phyloP scores from a whole-genome alignment of 2,329 filamentous ascomycete species.

The Aspergillus sp. region DNA sequence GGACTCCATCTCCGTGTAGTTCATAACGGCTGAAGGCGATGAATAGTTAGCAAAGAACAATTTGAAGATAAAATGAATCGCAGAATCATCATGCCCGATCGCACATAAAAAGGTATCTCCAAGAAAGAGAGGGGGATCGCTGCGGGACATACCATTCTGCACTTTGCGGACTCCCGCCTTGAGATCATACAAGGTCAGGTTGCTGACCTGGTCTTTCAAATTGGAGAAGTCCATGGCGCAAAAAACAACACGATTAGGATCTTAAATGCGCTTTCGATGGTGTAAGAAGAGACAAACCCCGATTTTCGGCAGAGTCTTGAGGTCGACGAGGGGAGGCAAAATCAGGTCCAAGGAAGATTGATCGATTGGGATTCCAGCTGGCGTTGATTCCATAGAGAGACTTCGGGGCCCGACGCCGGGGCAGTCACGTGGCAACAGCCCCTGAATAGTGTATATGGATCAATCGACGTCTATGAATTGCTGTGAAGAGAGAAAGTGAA shows the following conservation, averaged over 20 bases:
- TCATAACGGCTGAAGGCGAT: slow-evolving; percentile 74
- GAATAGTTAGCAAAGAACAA: slow-evolving; percentile 13
- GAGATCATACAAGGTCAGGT: slow-evolving; percentile 89
- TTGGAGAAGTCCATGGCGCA: slow-evolving; percentile 75
- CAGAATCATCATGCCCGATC: neutral
- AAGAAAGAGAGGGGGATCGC: neutral
- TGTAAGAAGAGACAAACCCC: slow-evolving; percentile 1
- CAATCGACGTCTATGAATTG: neutral
- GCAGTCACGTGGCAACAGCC: slow-evolving; percentile 3
- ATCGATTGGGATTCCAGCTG: neutral
- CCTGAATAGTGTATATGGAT: neutral
- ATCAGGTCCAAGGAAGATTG: no score
- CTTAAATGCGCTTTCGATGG: neutral
- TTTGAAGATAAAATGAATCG: neutral
- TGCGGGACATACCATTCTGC: slow-evolving; percentile 76
- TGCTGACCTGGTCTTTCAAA: slow-evolving; percentile 81
- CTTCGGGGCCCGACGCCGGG: neutral
- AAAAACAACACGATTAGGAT: neutral
- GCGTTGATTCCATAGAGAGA: neutral
- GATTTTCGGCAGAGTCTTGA: slow-evolving; percentile 1
- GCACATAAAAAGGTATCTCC: neutral
- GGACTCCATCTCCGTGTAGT: slow-evolving; percentile 90
- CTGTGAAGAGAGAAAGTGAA: no score
- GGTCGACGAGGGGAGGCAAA: slow-evolving; percentile 5
- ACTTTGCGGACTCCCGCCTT: slow-evolving; percentile 93